A percentile compares a stretch with the other conserved stretches of the same genome.
Conservation (phyloP, 208 protist species). For the Trypanosoma congolense region DNA sequence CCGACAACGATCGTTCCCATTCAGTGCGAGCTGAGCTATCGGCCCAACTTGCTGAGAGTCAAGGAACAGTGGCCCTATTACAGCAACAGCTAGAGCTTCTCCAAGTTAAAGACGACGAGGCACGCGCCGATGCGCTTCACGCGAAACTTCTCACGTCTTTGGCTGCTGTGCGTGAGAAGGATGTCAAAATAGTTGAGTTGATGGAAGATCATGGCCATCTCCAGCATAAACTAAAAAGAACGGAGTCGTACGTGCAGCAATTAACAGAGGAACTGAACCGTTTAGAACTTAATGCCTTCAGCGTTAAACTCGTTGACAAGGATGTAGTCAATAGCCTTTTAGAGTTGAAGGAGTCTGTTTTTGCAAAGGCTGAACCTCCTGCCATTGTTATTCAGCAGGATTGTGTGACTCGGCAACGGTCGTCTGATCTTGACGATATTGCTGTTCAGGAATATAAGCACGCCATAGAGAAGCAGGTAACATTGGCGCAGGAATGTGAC, state of each 20-base stretch:
- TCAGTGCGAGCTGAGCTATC: constrained; percentile 35
- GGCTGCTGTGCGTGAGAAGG: constrained; percentile 41
- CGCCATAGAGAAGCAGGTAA: constrained; percentile 47
- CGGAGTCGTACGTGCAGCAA: constrained; percentile 52
- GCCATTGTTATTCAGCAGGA: constrained; percentile 37
- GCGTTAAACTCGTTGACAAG: constrained; percentile 36
- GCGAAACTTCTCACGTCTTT: constrained; percentile 39
- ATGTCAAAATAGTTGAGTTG: constrained; percentile 48
- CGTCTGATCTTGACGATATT: constrained; percentile 30
- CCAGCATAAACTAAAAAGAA: constrained; percentile 45
- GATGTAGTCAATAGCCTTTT: constrained; percentile 45
- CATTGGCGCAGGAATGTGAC: constrained; percentile 49
- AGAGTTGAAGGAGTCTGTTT: constrained; percentile 74
- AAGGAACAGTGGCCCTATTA: constrained; percentile 40
- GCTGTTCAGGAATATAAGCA: constrained; percentile 74
- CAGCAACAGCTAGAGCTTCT: constrained; percentile 58
- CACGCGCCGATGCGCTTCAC: constrained; percentile 42
- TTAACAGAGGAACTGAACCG: constrained; percentile 66
- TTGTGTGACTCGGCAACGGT: constrained; percentile 3
- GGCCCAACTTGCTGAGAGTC: constrained; percentile 51
- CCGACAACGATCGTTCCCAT: constrained; percentile 36
- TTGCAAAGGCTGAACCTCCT: constrained; percentile 58
- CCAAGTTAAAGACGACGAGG: constrained; percentile 26
- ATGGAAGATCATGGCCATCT: constrained; percentile 56
- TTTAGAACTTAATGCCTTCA: constrained; percentile 48